Percentiles rank a stretch among this genome's conserved stretches.
phyloP scores from a whole-genome alignment of 2,329 filamentous ascomycete genomes.

The Neonectria faginata region DNA sequence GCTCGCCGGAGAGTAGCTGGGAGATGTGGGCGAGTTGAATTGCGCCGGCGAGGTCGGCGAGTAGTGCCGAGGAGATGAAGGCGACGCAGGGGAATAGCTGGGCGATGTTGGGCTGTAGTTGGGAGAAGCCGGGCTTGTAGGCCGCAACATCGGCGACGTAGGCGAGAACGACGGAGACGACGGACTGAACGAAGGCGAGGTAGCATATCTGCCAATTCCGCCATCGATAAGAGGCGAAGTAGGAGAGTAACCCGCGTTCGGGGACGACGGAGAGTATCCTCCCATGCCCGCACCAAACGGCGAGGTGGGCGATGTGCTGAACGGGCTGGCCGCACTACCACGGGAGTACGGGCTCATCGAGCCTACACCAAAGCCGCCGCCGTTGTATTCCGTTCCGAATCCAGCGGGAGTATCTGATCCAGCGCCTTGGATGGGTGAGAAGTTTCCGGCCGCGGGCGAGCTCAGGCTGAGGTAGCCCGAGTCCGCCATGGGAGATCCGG shows the following conservation, averaged over 20 bases:
- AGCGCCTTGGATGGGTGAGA: slow-evolving; percentile 81
- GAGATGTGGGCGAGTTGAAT: slow-evolving; percentile 81
- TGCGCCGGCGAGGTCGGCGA: slow-evolving; percentile 77
- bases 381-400: slow-evolving; percentile 72
- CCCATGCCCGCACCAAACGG: slow-evolving; percentile 68
- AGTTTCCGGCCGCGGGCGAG: slow-evolving; percentile 72
- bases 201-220: slow-evolving; percentile 64
- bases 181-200: slow-evolving; percentile 72
- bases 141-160: slow-evolving; percentile 69
- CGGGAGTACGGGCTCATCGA: slow-evolving; percentile 73
- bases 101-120: slow-evolving; percentile 75
- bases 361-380: slow-evolving; percentile 62
- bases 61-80: slow-evolving; percentile 67
- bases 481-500: slow-evolving; percentile 81
- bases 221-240: slow-evolving; percentile 75
- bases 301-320: slow-evolving; percentile 76
- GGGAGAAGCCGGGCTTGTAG: slow-evolving; percentile 67
- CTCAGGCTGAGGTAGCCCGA: slow-evolving; percentile 73
- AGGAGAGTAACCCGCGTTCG: slow-evolving; percentile 78
- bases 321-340: slow-evolving; percentile 78
- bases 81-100: slow-evolving; percentile 73
- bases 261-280: slow-evolving; percentile 82
- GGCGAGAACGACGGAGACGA: slow-evolving; percentile 73
- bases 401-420: slow-evolving; percentile 78
- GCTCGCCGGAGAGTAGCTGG: slow-evolving; percentile 77